Evolutionary conservation across 495 filamentous ascomycete species (phyloP).

Genomic region (Hypoxylon perforatum): DNA sequence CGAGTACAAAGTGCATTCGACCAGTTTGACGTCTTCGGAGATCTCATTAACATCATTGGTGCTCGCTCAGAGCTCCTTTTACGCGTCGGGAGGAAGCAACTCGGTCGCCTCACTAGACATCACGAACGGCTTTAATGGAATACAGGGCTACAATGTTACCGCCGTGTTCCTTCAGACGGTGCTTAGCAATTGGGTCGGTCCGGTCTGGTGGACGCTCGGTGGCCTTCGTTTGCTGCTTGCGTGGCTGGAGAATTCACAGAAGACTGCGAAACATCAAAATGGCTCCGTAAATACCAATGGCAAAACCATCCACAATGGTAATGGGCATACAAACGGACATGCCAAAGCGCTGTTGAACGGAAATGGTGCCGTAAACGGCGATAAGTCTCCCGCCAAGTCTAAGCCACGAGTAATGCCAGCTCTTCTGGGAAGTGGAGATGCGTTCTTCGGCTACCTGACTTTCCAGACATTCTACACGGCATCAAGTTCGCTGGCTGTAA

Average conservation of each 20-base stretch:
- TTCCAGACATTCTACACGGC: slow-evolving; percentile 5
- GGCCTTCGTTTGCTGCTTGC: neutral
- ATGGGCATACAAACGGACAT: neutral
- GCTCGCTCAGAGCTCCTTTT: slow-evolving; percentile 8
- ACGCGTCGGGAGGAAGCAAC: neutral
- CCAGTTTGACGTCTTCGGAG: neutral
- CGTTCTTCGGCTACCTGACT: slow-evolving; percentile 1
- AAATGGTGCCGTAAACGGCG: neutral
- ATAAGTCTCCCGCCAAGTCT: neutral
- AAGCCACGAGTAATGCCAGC: neutral
- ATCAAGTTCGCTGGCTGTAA: neutral
- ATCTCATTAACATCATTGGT: neutral
- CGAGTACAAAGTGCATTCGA: neutral
- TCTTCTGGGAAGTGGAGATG: neutral
- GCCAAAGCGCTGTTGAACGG: neutral
- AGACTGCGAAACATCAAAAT: neutral
- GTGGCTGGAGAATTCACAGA: neutral
- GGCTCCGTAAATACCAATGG: neutral
- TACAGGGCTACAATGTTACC: neutral
- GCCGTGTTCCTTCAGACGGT: slow-evolving; percentile 5
- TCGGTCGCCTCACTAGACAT: slow-evolving; percentile 3
- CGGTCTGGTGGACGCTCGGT: slow-evolving; percentile 4
- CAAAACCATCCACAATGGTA: neutral
- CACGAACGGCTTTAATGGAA: slow-evolving; percentile 4
- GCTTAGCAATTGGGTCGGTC: slow-evolving; percentile 2